Percentiles rank a stretch among this genome's conserved stretches.
phyloP scores from a whole-genome alignment of 179 eudicot genomes.

The Beta corolliflora region DNA sequence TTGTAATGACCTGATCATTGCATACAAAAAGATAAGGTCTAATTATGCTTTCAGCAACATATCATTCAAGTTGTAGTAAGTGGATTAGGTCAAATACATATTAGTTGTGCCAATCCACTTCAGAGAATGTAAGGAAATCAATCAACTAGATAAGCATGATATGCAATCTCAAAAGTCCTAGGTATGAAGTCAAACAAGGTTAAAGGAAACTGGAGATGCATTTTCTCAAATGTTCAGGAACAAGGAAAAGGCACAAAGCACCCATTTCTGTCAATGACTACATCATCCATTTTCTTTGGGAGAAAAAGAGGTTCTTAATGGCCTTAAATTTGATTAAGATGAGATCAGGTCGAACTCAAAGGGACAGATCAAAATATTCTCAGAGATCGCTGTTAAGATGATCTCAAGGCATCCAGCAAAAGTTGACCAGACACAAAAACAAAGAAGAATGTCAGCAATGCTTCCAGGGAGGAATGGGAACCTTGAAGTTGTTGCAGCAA shows the following conservation, averaged over 20 bases:
- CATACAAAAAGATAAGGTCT: conserved; percentile 11
- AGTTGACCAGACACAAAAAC: neutral
- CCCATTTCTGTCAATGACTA: conserved; percentile 8
- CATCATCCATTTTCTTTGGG: neutral
- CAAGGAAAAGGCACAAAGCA: neutral
- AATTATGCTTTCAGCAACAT: conserved; percentile 1
- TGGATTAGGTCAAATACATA: neutral
- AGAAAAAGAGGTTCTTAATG: too few species aligned
- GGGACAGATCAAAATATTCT: neutral
- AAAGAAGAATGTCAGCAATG: neutral
- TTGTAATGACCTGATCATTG: conserved; percentile 56
- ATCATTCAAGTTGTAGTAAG: neutral
- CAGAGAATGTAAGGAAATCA: neutral
- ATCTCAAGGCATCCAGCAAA: too few species aligned
- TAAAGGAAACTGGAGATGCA: neutral
- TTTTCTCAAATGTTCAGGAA: conserved; percentile 1
- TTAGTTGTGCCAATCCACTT: neutral
- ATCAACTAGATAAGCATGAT: neutral
- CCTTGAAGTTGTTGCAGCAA: too few species aligned
- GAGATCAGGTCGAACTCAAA: neutral
- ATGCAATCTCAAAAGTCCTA: neutral
- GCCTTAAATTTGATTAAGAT: too few species aligned
- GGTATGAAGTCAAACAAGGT: neutral
- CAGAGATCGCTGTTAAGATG: neutral
- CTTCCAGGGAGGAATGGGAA: neutral